Evolutionary conservation across 768 basidiomycete species (phyloP).

Genomic region (Podaxis mareebaensis): DNA sequence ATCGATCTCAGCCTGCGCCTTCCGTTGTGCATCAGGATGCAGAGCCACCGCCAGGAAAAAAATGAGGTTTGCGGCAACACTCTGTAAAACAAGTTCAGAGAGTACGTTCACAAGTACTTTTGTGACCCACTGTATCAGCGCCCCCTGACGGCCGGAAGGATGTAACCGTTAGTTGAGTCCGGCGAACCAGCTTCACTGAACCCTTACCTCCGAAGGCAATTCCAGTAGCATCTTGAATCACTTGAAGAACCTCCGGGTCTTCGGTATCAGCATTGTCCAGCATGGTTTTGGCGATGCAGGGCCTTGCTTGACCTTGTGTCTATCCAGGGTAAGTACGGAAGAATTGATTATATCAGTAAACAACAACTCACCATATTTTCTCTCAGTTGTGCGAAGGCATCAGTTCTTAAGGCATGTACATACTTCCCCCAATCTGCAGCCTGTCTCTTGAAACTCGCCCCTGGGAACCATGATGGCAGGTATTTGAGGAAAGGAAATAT

Average conservation of each 20-base stretch:
- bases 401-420: not conserved
- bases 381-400: not conserved
- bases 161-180: too few relatives aligned
- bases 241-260: too few relatives aligned
- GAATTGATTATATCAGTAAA: not conserved
- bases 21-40: not conserved
- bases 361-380: not conserved
- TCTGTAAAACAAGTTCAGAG: not conserved
- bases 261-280: too few relatives aligned
- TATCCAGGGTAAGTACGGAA: too few relatives aligned
- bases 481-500: conserved; percentile 15
- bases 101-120: too few relatives aligned
- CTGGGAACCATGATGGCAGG: conserved; percentile 20
- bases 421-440: not conserved
- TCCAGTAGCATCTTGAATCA: too few relatives aligned
- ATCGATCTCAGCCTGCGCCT: not conserved
- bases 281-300: too few relatives aligned
- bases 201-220: too few relatives aligned
- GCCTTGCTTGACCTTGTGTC: too few relatives aligned
- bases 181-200: too few relatives aligned
- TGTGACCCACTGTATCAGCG: too few relatives aligned
- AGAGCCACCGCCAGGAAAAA: not conserved
- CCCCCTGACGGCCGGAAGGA: too few relatives aligned
- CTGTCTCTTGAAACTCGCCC: conserved; percentile 16
- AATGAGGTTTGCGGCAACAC: not conserved